These are phyloP conservation scores for Chlamydomonas eustigma DNA, from an alignment of 139 green algal genomes.

Conservation along the genomic window DNA sequence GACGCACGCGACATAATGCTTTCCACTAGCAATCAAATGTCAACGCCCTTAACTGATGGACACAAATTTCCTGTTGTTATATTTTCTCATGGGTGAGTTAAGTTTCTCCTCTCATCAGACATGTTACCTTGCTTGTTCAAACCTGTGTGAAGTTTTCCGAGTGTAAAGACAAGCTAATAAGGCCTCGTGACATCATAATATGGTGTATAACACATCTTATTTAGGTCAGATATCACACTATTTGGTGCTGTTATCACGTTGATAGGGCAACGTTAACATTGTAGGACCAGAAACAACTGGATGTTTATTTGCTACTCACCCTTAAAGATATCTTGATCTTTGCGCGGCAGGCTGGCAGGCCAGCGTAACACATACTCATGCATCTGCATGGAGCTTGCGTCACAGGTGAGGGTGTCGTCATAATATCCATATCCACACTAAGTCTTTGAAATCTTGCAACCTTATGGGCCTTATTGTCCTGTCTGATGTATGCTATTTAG, in stretches of 20 bases:
- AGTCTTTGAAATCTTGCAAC: no score
- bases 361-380: conserved; percentile 54
- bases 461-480: no score
- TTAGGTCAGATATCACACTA: background rate
- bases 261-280: no score
- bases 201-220: background rate
- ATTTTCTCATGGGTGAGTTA: conserved; percentile 27
- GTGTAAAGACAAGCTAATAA: background rate
- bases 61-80: conserved; percentile 16
- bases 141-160: background rate
- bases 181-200: background rate
- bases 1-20: background rate
- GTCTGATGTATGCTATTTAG: no score
- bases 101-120: background rate
- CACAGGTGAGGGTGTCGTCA: conserved; percentile 20
- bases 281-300: no score
- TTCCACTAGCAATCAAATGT: no score
- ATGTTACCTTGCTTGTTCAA: background rate
- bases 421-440: background rate
- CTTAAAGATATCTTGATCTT: background rate
- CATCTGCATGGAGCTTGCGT: conserved; percentile 58
- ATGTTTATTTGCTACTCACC: no score
- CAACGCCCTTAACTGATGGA: background rate
- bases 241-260: no score
- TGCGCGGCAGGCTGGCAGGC: conserved; percentile 33